Evolutionary conservation across 306 rosid species (phyloP), one percentile per base, ranked within the genome.

Genomic region (Dryas drummondii): DNA sequence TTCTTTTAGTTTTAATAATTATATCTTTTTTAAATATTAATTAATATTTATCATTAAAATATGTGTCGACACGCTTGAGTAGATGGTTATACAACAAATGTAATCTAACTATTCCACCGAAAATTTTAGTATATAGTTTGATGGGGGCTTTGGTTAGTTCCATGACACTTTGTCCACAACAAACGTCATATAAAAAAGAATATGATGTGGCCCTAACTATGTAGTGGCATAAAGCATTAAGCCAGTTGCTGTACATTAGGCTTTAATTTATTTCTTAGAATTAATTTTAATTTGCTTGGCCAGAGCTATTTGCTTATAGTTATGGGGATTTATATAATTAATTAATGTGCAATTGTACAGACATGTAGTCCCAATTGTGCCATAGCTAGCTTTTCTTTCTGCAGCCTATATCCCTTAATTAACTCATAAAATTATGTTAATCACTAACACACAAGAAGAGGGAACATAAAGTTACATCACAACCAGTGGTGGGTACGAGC

Each of bases 401-500:
- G 48, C 68, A 48, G 68, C 57, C 59, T n/a, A 15, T 62, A 54
- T 53, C 54, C 19, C 64, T 55, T 41, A 59, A 68, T 48, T n/a
- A 68, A 48, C 17, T 68, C 66, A 32, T 32, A 32, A 32, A 1
- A 32, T 32, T 32, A 32, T 32, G 37, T 32, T 32, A 76, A n/a
- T 22, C n/a, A 9, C 53, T 54, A 53, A 26, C 26, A 27, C 48
- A 57, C 55, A 60, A 50, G 37, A 37, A 50, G 70, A 54, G 52
- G 48, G 16, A 59, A 58, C 70, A 77, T 6, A 68, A 52, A 72
- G 75, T 56, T 77, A 3, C 70, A 50, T 68, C 80, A 59, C 62
- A 54, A 17, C 27, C 53, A 8, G 14, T 10, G 57, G 76, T 68
- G 66, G 69, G 77, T 73, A 32, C 48, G 57, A 48, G 47, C 40